Evolutionary conservation across 371 early-diverging fungal genomes (phyloP).

Genomic region (Batkoa obscura): DNA sequence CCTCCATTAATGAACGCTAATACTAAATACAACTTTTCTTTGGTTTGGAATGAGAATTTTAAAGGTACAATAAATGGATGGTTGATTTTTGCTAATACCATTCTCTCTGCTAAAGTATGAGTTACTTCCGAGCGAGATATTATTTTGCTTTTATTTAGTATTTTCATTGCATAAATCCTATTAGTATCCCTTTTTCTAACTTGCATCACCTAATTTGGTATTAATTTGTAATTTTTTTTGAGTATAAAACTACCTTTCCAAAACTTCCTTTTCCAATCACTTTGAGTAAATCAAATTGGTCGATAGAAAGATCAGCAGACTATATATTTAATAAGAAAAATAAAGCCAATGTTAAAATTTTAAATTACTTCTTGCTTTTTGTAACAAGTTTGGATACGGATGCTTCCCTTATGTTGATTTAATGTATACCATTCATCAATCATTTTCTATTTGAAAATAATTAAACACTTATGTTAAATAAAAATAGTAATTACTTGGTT

Average conservation of each 20-base stretch:
- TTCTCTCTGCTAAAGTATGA: conserved; percentile 79
- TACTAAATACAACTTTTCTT: conserved; percentile 73
- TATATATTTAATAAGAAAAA: conserved; percentile 7
- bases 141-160: conserved; percentile 82
- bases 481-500: conserved; percentile 12
- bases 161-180: conserved; percentile 96
- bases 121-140: conserved; percentile 75
- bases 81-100: conserved; percentile 61
- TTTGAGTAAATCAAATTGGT: conserved; percentile 85
- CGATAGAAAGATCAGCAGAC: conserved; percentile 49
- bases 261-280: conserved; percentile 93
- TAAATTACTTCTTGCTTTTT: conserved; percentile 31
- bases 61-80: conserved; percentile 78
- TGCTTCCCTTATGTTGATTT: conserved; percentile 34
- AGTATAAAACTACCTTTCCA: conserved; percentile 51
- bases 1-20: conserved; percentile 89
- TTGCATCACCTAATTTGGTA: conserved; percentile 52
- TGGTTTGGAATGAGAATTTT: conserved; percentile 71
- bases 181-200: conserved; percentile 84
- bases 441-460: conserved; percentile 12
- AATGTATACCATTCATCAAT: conserved; percentile 36
- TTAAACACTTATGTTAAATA: neutral
- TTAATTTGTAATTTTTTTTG: neutral
- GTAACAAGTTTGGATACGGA: conserved; percentile 49
- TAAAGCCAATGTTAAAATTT: neutral